Base-by-base conservation (phyloP, 768 basidiomycete genomes). In the Phlebiopsis flavidoalba region DNA sequence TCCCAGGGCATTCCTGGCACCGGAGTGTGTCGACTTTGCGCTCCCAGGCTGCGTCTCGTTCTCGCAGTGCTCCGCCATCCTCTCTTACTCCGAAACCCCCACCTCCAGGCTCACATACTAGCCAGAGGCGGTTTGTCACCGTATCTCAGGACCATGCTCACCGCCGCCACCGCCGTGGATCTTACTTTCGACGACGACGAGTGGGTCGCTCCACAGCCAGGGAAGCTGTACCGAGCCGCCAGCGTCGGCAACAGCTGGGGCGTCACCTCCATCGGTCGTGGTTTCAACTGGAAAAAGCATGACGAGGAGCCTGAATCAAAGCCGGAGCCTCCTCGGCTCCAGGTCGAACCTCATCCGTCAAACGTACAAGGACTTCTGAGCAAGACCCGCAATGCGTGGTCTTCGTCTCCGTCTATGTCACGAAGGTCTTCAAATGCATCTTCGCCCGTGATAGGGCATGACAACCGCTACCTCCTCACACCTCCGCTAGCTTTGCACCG, bases 221-320 rank as follows among this genome's bases (percentile, higher is more conserved):
- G 79, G 59, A 67, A 65, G 56, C 78, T 87, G 19, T 84, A 86
- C 73, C 77, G 82, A 61, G 75, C 86, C 7, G 80, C 88, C 45
- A 88, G 86, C 61, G 84, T 88, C 57, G 83, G 86, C 35, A 83
- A 84, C 63, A 91, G 89, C 73, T 93, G 89, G 89, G 88, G 87
- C 7, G 90, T 93, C 62, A 93, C 91, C 19, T 90, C 84, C 40
- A 87, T 93, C 51, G 91, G 91, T 11, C 83, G 88, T 51, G 91
- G 91, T 17, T 92, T 91, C 69, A 79, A 89, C 72, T 92, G 91
- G 88, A 79, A 79, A 58, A 73, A 79, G 24, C 61, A 66, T 26
- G 77, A 77, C 37, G 69, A 73, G 21, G 66, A 72, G 31, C 31
- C 53, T 21, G 55, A 65, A 33, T 59, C 55, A 48, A 64, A 68